Conservation (phyloP, 768 basidiomycete species). For the Calocybe indica region DNA sequence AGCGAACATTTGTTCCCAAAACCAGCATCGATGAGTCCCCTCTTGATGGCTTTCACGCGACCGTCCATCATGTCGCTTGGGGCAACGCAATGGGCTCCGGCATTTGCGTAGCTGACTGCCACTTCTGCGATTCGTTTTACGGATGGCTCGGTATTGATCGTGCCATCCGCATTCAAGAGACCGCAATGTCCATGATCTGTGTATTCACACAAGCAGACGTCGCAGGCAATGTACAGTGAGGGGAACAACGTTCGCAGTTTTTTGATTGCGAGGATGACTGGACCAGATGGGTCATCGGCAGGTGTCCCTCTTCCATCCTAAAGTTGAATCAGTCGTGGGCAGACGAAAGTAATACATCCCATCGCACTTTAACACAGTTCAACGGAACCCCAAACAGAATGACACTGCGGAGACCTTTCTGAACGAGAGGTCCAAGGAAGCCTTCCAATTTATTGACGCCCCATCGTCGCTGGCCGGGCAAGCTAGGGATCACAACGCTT, state of each 20-base stretch:
- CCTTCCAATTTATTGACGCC: constrained; percentile 88
- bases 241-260: constrained; percentile 77
- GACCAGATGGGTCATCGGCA: constrained; percentile 86
- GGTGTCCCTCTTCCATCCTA: constrained; percentile 81
- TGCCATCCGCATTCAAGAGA: constrained; percentile 63
- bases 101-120: constrained; percentile 84
- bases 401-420: constrained; percentile 86
- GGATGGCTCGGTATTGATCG: constrained; percentile 72
- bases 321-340: not conserved
- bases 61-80: constrained; percentile 99
- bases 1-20: constrained; percentile 84
- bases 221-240: constrained; percentile 80
- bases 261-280: constrained; percentile 90
- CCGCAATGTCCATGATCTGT: constrained; percentile 98
- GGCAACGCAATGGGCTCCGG: constrained; percentile 97
- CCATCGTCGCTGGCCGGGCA: constrained; percentile 91
- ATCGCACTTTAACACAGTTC: constrained; percentile 64
- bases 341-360: constrained; percentile 1
- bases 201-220: constrained; percentile 99
- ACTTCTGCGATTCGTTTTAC: constrained; percentile 89
- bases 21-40: constrained; percentile 74
- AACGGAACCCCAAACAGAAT: constrained; percentile 94
- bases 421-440: constrained; percentile 82
- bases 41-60: constrained; percentile 84
- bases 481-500: constrained; percentile 62